These are phyloP conservation scores for Botrytis porri DNA, from an alignment of 2,329 filamentous ascomycete species.

Conservation along the genomic window DNA sequence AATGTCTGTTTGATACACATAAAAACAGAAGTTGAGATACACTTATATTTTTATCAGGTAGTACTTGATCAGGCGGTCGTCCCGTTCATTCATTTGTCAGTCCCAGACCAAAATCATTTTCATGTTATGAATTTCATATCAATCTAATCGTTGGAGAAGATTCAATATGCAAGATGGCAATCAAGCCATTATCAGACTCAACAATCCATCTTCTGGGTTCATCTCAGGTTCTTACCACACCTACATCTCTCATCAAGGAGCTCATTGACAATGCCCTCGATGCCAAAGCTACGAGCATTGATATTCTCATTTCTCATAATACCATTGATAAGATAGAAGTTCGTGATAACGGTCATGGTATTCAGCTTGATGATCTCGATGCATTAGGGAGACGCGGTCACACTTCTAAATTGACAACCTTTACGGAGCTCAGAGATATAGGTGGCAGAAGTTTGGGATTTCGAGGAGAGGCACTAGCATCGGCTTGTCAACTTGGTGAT, in stretches of 20 bases:
- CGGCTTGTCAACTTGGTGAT: constrained; percentile 57
- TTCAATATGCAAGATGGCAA: constrained; percentile 34
- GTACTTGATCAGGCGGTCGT: neutral
- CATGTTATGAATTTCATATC: neutral
- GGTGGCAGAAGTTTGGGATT: constrained; percentile 67
- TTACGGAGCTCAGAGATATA: constrained; percentile 57
- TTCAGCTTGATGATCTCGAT: constrained; percentile 58
- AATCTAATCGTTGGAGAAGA: neutral
- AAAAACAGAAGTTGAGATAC: neutral
- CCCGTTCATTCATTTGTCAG: neutral
- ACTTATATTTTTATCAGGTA: neutral
- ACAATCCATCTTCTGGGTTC: constrained; percentile 58
- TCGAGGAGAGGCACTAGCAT: constrained; percentile 70
- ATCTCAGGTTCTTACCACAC: constrained; percentile 56
- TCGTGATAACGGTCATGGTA: constrained; percentile 71
- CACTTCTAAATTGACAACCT: constrained; percentile 69
- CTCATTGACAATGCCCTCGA: constrained; percentile 76
- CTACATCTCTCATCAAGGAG: constrained; percentile 67
- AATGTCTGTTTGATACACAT: neutral
- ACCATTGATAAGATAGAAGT: constrained; percentile 68
- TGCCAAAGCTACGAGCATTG: constrained; percentile 63
- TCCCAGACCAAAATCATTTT: neutral
- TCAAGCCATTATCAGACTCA: constrained; percentile 48
- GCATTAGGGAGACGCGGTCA: constrained; percentile 63
- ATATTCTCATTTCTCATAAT: constrained; percentile 62